Evolutionary conservation across 306 rosid genomes (phyloP).

Genomic region (Datisca glomerata): DNA sequence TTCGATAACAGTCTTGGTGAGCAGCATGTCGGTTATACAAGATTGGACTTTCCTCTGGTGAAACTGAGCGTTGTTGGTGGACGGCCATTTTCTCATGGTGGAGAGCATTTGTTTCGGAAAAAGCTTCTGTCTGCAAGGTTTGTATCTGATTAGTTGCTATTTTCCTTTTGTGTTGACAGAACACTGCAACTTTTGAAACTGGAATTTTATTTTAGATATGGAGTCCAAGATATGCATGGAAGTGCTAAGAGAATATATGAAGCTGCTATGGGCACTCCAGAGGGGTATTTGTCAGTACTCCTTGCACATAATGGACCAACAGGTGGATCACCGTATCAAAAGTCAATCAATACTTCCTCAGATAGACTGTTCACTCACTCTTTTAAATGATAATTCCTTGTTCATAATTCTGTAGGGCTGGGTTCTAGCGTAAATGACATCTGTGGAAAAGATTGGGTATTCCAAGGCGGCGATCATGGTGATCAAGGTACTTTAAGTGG

Average conservation of each 20-base stretch:
- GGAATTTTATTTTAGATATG: constrained; percentile 24
- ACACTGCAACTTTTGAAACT: not conserved
- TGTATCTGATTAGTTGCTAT: too few relatives aligned
- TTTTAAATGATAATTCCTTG: not conserved
- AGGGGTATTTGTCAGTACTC: constrained; percentile 44
- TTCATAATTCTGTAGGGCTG: constrained; percentile 46
- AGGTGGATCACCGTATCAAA: constrained; percentile 27
- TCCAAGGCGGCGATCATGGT: constrained; percentile 66
- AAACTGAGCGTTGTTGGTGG: constrained; percentile 86
- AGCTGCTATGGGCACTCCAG: constrained; percentile 51
- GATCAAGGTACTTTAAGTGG: constrained; percentile 54
- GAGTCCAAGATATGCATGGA: constrained; percentile 49
- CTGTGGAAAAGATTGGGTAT: constrained; percentile 89
- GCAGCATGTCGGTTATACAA: constrained; percentile 62
- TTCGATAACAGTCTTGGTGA: constrained; percentile 65
- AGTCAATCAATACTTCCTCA: too few relatives aligned
- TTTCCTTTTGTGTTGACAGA: not conserved
- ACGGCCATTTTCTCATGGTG: constrained; percentile 82
- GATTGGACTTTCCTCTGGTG: constrained; percentile 53
- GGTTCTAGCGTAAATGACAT: constrained; percentile 77
- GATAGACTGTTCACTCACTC: too few relatives aligned
- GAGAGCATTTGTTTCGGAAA: constrained; percentile 37
- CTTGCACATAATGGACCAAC: constrained; percentile 91
- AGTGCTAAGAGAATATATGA: constrained; percentile 65
- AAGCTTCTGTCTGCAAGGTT: constrained; percentile 77